Conservation (phyloP, 495 filamentous ascomycete genomes). For the Hamigera avellanea region DNA sequence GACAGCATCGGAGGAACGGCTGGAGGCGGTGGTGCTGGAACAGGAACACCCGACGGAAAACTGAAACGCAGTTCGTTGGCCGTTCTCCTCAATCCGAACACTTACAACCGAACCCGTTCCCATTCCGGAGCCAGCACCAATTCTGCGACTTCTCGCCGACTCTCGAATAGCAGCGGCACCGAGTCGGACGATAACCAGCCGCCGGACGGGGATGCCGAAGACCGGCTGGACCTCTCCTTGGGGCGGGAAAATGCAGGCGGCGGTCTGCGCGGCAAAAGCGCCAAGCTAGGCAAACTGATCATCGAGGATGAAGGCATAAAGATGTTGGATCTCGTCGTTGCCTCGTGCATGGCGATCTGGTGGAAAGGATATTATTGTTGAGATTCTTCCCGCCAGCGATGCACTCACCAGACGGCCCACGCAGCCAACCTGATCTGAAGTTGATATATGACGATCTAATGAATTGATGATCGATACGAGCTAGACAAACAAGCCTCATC, state of each 20-base stretch:
- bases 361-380: constrained; percentile 74
- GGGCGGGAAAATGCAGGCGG: constrained; percentile 72
- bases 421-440: neutral
- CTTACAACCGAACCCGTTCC: constrained; percentile 1
- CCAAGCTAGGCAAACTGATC: constrained; percentile 87
- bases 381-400: too few relatives aligned
- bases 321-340: constrained; percentile 89
- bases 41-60: neutral
- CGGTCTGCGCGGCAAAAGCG: constrained; percentile 70
- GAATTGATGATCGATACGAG: too few relatives aligned
- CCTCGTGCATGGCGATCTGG: constrained; percentile 85
- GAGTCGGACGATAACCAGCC: constrained; percentile 9
- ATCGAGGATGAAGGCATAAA: constrained; percentile 85
- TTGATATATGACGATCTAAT: too few relatives aligned
- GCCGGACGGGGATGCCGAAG: constrained; percentile 9
- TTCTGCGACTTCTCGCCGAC: constrained; percentile 4
- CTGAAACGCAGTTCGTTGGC: constrained; percentile 4
- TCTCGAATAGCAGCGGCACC: constrained; percentile 1
- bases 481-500: too few relatives aligned
- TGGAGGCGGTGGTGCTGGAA: too few relatives aligned
- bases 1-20: constrained; percentile 2
- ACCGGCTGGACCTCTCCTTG: constrained; percentile 56
- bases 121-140: constrained; percentile 14
- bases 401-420: too few relatives aligned
- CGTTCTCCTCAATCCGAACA: constrained; percentile 3